Percentiles rank a stretch among this genome's conserved stretches.
Evolutionary conservation across 768 basidiomycete genomes (phyloP).

Genomic region (Chlorophyllum brunneum): DNA sequence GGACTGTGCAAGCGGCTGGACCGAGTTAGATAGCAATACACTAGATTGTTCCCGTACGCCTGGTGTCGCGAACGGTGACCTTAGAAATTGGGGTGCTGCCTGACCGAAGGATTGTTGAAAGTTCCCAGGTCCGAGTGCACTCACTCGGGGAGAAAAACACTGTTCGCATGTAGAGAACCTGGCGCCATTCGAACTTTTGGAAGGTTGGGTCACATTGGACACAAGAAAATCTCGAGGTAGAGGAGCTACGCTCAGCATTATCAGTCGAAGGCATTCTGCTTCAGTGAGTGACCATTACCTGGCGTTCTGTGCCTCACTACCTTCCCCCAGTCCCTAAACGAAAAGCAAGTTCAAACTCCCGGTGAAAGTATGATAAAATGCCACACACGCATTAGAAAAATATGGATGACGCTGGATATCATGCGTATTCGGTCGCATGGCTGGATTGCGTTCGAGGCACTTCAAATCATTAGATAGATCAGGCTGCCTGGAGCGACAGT

Average conservation of each 20-base stretch:
- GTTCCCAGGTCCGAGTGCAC: background rate
- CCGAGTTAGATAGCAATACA: background rate
- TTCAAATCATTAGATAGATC: constrained; percentile 19
- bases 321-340: constrained; percentile 36
- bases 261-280: background rate
- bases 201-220: background rate
- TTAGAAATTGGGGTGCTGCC: constrained; percentile 10
- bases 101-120: background rate
- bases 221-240: background rate
- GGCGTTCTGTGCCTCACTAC: constrained; percentile 26
- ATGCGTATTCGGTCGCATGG: constrained; percentile 36
- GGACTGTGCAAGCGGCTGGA: background rate
- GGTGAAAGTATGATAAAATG: constrained; percentile 9
- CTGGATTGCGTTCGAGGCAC: constrained; percentile 58
- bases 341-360: background rate
- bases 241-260: background rate
- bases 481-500: background rate
- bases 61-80: constrained; percentile 3
- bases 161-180: background rate
- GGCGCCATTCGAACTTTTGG: background rate
- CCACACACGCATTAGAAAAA: constrained; percentile 44
- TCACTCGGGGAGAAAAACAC: background rate
- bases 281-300: constrained; percentile 18
- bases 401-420: constrained; percentile 45
- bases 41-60: constrained; percentile 14